Percentiles rank a stretch among this genome's conserved stretches.
Evolutionary conservation across 1,284 basidiomycete genomes (phyloP).

Genomic region (Ustilago trichophora): DNA sequence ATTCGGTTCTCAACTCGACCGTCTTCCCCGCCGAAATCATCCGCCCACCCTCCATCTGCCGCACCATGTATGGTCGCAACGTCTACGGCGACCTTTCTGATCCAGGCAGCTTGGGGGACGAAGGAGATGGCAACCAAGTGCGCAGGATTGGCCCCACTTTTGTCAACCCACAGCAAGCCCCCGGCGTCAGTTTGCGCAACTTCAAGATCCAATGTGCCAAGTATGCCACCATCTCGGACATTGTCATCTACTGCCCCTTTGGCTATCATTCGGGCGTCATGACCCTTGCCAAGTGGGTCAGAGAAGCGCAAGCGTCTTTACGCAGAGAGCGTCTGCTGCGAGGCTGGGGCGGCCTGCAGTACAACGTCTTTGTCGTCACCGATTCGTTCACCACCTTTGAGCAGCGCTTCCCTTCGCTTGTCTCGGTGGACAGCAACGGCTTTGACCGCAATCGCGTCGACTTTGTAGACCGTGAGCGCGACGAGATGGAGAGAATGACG

Average conservation of each 20-base stretch:
- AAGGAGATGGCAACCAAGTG: constrained; percentile 11
- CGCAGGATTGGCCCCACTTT: constrained; percentile 39
- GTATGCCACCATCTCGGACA: constrained; percentile 86
- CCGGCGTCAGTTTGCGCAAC: constrained; percentile 61
- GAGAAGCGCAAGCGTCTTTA: constrained; percentile 57
- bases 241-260: constrained; percentile 77
- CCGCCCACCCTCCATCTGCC: constrained; percentile 30
- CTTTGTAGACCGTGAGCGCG: constrained; percentile 75
- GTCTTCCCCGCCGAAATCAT: constrained; percentile 53
- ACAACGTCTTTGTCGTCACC: constrained; percentile 86
- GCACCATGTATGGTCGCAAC: constrained; percentile 33
- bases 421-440: constrained; percentile 70
- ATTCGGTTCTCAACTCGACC: constrained; percentile 57
- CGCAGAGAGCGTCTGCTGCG: constrained; percentile 70
- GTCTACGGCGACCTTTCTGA: constrained; percentile 22
- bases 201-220: constrained; percentile 72
- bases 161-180: constrained; percentile 38
- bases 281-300: constrained; percentile 52
- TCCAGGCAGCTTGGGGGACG: constrained; percentile 13
- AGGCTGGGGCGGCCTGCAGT: constrained; percentile 73
- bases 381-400: constrained; percentile 72
- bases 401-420: constrained; percentile 69
- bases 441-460: constrained; percentile 68
- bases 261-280: constrained; percentile 55
- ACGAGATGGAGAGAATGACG: constrained; percentile 88